phyloP scores from a whole-genome alignment of 805 yeast genomes.

The Myxozyma nipponensis region DNA sequence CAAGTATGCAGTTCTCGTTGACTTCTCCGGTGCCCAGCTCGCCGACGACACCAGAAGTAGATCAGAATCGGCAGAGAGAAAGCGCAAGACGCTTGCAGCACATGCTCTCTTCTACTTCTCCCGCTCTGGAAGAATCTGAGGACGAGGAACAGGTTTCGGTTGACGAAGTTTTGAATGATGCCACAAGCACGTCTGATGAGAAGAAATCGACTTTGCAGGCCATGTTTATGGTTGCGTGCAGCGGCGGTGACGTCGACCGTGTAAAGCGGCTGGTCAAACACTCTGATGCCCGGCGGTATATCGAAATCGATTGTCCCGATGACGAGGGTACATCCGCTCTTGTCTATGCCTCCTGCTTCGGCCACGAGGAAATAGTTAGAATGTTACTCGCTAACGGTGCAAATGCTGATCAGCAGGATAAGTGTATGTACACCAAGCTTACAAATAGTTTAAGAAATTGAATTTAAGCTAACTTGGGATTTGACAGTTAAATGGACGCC shows the following conservation, averaged over 20 bases:
- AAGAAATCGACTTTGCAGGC: conserved; percentile 31
- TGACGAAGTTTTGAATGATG: conserved; percentile 30
- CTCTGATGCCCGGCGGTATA: conserved; percentile 24
- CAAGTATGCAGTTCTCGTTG: not conserved
- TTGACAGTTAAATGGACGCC: conserved; percentile 44
- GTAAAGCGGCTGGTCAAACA: conserved; percentile 35
- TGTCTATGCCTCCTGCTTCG: conserved; percentile 42
- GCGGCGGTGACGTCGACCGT: conserved; percentile 36
- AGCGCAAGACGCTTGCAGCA: conserved; percentile 14
- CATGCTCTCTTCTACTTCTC: conserved; percentile 10
- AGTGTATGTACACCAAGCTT: conserved; percentile 19
- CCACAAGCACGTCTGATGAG: conserved; percentile 7
- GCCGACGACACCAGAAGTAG: conserved; percentile 1
- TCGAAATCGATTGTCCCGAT: conserved; percentile 38
- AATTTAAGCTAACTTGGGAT: not conserved
- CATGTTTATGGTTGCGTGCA: conserved; percentile 36
- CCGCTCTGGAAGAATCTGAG: not conserved
- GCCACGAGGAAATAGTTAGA: conserved; percentile 38
- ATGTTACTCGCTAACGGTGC: conserved; percentile 40
- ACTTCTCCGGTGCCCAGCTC: not conserved
- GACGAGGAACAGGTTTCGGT: conserved; percentile 8
- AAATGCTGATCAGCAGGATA: conserved; percentile 38
- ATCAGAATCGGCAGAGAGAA: conserved; percentile 13
- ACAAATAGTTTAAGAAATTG: no score
- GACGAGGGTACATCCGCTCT: conserved; percentile 41